These are phyloP conservation scores for Aquilaria yunnanensis DNA, from an alignment of 345 rosid genomes.

Conservation along the genomic window DNA sequence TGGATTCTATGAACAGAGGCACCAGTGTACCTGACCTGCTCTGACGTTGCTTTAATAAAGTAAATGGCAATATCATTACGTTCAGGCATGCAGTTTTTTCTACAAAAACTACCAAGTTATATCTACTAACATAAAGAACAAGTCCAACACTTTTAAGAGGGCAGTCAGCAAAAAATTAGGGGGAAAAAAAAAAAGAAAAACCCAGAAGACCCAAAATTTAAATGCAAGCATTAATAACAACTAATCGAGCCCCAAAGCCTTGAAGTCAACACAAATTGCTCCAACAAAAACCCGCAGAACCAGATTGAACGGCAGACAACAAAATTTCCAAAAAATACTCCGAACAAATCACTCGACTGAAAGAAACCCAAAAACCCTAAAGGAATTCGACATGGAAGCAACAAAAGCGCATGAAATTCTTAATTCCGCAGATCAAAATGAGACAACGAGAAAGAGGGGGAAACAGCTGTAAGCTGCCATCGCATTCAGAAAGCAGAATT, in stretches of 20 bases:
- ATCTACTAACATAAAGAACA: not conserved
- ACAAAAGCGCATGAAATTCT: not conserved
- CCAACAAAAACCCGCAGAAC: not conserved
- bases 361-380: constrained; percentile 17
- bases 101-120: not conserved
- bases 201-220: not conserved
- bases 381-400: too few relatives aligned
- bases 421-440: not conserved
- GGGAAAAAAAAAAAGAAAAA: not conserved
- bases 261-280: not conserved
- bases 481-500: constrained; percentile 14
- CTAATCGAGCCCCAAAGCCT: constrained; percentile 5
- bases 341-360: not conserved
- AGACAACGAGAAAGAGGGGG: not conserved
- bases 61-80: too few relatives aligned
- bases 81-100: too few relatives aligned
- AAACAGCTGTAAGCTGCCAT: constrained; percentile 8
- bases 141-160: not conserved
- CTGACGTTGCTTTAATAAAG: not conserved
- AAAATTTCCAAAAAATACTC: not conserved
- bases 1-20: not conserved
- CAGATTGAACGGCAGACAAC: constrained; percentile 3
- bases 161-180: not conserved
- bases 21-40: not conserved
- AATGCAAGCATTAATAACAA: constrained; percentile 1